Percentiles rank a stretch among this genome's conserved stretches.
phyloP scores from a whole-genome alignment of 805 yeast genomes.

The Cyberlindnera suaveolens region DNA sequence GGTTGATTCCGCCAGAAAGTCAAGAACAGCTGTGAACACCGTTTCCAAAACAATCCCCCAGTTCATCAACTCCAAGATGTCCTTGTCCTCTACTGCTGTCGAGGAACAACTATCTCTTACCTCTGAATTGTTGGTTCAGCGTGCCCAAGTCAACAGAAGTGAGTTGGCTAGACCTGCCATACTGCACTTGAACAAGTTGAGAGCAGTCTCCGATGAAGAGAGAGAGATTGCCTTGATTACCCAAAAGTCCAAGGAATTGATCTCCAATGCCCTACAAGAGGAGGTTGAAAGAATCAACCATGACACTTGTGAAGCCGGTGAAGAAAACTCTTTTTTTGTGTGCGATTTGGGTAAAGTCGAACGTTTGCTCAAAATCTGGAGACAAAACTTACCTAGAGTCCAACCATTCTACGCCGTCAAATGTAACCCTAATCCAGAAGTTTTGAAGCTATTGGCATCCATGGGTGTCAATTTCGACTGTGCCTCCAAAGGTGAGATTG shows the following conservation, averaged over 20 bases:
- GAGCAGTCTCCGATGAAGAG: background rate
- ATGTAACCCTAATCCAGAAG: conserved; percentile 71
- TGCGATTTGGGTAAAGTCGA: conserved; percentile 75
- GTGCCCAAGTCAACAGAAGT: conserved; percentile 7
- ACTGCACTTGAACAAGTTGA: conserved; percentile 6
- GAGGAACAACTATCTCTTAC: conserved; percentile 2
- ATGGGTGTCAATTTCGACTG: conserved; percentile 85
- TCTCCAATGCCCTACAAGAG: conserved; percentile 34
- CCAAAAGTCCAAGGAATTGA: conserved; percentile 25
- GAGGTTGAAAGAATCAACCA: conserved; percentile 42
- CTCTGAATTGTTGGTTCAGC: background rate
- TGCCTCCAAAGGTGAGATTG: conserved; percentile 84
- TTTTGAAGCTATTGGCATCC: conserved; percentile 49
- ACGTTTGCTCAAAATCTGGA: conserved; percentile 62
- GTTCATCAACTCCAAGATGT: conserved; percentile 9
- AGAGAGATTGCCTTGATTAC: conserved; percentile 21
- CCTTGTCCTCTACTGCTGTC: conserved; percentile 11
- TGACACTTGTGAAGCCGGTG: conserved; percentile 63
- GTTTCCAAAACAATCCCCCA: background rate
- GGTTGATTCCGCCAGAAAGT: conserved; percentile 20
- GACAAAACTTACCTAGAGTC: conserved; percentile 56
- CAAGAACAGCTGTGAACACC: conserved; percentile 6
- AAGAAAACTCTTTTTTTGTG: conserved; percentile 81
- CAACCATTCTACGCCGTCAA: conserved; percentile 92
- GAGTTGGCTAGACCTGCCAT: conserved; percentile 8